Evolutionary conservation across 2,329 filamentous ascomycete species (phyloP).

Genomic region (Ambrosiella cleistominuta): DNA sequence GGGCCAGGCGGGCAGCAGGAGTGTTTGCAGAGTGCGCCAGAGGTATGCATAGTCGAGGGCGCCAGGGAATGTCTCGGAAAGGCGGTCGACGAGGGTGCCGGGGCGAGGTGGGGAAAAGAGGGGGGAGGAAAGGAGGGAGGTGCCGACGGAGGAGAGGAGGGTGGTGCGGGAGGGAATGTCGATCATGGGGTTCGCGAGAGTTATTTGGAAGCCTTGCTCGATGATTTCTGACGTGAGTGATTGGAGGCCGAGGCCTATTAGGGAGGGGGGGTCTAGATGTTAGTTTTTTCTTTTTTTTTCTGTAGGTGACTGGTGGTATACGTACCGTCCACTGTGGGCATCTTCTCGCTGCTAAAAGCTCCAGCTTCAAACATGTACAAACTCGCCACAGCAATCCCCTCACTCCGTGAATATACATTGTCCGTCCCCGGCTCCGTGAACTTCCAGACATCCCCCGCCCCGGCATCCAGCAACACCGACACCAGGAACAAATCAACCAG

Average conservation of each 20-base stretch:
- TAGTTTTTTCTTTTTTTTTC: not conserved
- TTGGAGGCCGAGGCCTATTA: slow-evolving; percentile 20
- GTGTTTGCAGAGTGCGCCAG: slow-evolving; percentile 26
- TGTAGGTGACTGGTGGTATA: not conserved
- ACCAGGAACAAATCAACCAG: slow-evolving; percentile 45
- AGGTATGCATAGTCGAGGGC: slow-evolving; percentile 23
- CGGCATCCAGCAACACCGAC: slow-evolving; percentile 39
- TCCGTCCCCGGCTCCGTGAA: slow-evolving; percentile 25
- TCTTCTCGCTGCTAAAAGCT: slow-evolving; percentile 20
- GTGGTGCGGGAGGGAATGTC: slow-evolving; percentile 26
- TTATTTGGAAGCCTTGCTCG: slow-evolving; percentile 26
- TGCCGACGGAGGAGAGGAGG: slow-evolving; percentile 25
- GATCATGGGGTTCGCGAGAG: slow-evolving; percentile 26
- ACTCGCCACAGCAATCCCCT: slow-evolving; percentile 33
- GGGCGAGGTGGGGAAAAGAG: slow-evolving; percentile 27
- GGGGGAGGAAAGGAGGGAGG: slow-evolving; percentile 22
- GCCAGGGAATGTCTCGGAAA: slow-evolving; percentile 19
- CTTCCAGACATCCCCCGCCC: slow-evolving; percentile 32
- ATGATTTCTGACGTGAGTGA: slow-evolving; percentile 21
- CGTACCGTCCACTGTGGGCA: slow-evolving; percentile 22
- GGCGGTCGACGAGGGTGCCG: slow-evolving; percentile 29
- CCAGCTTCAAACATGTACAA: slow-evolving; percentile 31
- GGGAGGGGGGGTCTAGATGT: not conserved
- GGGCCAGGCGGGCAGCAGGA: slow-evolving; percentile 33
- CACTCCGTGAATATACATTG: slow-evolving; percentile 25